Evolutionary conservation across 805 yeast genomes (phyloP).

Genomic region (Kodamaea laetipori): DNA sequence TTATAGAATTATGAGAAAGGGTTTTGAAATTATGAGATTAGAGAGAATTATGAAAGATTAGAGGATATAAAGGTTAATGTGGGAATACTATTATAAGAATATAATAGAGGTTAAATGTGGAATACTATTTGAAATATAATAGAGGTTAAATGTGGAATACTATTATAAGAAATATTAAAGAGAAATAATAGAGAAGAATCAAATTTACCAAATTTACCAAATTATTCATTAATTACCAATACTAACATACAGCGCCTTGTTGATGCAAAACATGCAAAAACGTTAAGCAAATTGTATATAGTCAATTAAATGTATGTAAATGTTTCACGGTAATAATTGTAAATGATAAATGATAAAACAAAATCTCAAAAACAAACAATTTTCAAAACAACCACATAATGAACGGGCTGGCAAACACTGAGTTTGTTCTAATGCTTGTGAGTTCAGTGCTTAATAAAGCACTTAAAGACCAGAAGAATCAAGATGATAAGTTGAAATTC

Average conservation of each 20-base stretch:
- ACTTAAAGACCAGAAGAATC: constrained; percentile 11
- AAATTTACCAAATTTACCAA: neutral
- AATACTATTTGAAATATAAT: too few relatives aligned
- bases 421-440: constrained; percentile 14
- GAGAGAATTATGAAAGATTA: too few relatives aligned
- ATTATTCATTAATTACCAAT: constrained; percentile 6
- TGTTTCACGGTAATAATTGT: neutral
- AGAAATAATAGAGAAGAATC: too few relatives aligned
- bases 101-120: too few relatives aligned
- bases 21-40: too few relatives aligned
- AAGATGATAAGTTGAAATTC: constrained; percentile 10
- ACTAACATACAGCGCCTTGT: constrained; percentile 51
- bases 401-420: constrained; percentile 9
- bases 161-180: too few relatives aligned
- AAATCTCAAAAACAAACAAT: neutral
- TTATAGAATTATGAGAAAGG: too few relatives aligned
- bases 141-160: too few relatives aligned
- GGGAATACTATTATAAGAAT: too few relatives aligned
- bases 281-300: constrained; percentile 14
- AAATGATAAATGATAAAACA: neutral
- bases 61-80: too few relatives aligned
- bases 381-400: constrained; percentile 1
- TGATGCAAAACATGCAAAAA: constrained; percentile 65
- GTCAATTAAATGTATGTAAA: neutral
- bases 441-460: constrained; percentile 16